Conservation (phyloP, 495 filamentous ascomycete species). For the Penicillium chermesinum region DNA sequence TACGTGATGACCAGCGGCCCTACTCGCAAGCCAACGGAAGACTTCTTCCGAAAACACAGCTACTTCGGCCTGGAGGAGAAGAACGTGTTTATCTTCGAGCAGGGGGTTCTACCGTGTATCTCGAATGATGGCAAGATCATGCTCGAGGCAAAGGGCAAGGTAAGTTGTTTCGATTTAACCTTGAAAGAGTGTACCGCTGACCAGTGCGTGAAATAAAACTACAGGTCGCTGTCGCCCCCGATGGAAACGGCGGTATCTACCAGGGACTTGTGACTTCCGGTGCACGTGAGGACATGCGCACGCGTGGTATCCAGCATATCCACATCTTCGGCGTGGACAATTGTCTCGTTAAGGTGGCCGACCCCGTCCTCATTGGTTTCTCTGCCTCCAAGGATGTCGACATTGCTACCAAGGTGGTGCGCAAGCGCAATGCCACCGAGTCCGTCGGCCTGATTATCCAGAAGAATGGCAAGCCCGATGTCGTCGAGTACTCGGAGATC, state of each 20-base stretch:
- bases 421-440: conserved; percentile 95
- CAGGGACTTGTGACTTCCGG: conserved; percentile 77
- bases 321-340: conserved; percentile 99
- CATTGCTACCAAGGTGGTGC: conserved; percentile 97
- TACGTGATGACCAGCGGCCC: conserved; percentile 99
- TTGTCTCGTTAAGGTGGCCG: conserved; percentile 95
- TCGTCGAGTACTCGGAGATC: conserved; percentile 99
- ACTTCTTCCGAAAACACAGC: conserved; percentile 82
- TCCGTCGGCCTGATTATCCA: conserved; percentile 90
- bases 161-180: conserved; percentile 22
- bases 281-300: conserved; percentile 82
- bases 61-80: conserved; percentile 85
- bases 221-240: conserved; percentile 88
- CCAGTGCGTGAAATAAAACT: neutral
- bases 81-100: conserved; percentile 92
- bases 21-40: conserved; percentile 85
- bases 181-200: neutral
- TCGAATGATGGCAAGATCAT: conserved; percentile 97
- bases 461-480: conserved; percentile 94
- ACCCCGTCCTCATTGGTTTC: conserved; percentile 94
- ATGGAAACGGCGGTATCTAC: conserved; percentile 97
- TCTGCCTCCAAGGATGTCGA: conserved; percentile 83
- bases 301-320: conserved; percentile 88
- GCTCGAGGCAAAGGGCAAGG: conserved; percentile 83
- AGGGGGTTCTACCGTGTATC: conserved; percentile 93